phyloP scores from a whole-genome alignment of 2,329 filamentous ascomycete genomes.

The Fusarium euwallaceae region DNA sequence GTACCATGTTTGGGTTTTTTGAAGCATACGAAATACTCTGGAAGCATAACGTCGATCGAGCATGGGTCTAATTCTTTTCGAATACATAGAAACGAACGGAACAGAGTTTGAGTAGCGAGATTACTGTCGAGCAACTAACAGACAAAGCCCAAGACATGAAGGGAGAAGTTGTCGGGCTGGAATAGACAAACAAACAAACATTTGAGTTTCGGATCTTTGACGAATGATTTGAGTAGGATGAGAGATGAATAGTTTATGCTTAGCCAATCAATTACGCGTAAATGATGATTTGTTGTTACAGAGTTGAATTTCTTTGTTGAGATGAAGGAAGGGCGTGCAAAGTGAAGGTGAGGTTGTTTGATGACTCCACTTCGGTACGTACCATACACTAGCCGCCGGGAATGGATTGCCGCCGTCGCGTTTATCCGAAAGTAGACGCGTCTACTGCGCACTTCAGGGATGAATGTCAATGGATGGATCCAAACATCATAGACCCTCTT shows the following conservation, averaged over 20 bases:
- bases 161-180: not conserved
- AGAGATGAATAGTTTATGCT: not conserved
- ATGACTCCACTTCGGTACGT: slow-evolving; percentile 22
- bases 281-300: not conserved
- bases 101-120: slow-evolving; percentile 19
- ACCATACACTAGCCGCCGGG: slow-evolving; percentile 30
- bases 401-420: slow-evolving; percentile 42
- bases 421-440: slow-evolving; percentile 48
- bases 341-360: slow-evolving; percentile 14
- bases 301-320: slow-evolving; percentile 8
- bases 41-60: not conserved
- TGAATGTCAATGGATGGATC: slow-evolving; percentile 22
- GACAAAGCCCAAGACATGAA: not conserved
- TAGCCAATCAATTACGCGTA: not conserved
- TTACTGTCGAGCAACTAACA: not conserved
- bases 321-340: not conserved
- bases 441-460: slow-evolving; percentile 22
- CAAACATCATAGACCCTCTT: slow-evolving; percentile 13
- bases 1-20: slow-evolving; percentile 7
- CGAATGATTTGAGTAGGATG: not conserved
- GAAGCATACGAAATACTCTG: not conserved
- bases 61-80: slow-evolving; percentile 7
- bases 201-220: not conserved
- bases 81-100: slow-evolving; percentile 19
- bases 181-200: not conserved